These are phyloP conservation scores for Carex scoparia DNA, from an alignment of 176 grass and related monocot species.

Conservation along the genomic window DNA sequence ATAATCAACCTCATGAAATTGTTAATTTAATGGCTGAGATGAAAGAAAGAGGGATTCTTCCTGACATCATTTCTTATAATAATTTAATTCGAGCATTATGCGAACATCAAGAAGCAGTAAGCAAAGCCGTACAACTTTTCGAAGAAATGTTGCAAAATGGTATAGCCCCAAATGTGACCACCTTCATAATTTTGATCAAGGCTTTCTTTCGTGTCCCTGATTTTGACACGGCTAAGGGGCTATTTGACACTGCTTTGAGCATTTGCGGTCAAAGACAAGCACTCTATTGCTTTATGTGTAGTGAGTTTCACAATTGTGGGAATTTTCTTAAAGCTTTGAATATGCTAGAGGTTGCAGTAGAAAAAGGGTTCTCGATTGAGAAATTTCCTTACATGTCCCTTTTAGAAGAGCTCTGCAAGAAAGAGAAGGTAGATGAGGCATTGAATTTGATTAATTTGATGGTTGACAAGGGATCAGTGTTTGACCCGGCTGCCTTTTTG, in stretches of 20 bases:
- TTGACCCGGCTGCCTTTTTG: conserved; percentile 82
- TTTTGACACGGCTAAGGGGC: conserved; percentile 54
- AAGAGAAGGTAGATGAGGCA: conserved; percentile 42
- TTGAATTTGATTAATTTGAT: conserved; percentile 61
- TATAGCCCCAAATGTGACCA: conserved; percentile 67
- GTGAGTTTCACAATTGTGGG: conserved; percentile 46
- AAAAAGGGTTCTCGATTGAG: conserved; percentile 63
- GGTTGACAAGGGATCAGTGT: conserved; percentile 49
- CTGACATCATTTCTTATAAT: conserved; percentile 75
- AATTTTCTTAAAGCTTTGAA: conserved; percentile 57
- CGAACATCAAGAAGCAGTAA: conserved; percentile 37
- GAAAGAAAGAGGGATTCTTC: conserved; percentile 58
- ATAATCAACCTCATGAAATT: conserved; percentile 67
- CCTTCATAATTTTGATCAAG: conserved; percentile 82
- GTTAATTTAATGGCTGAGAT: conserved; percentile 75
- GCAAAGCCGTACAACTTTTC: conserved; percentile 58
- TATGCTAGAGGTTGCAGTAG: conserved; percentile 56
- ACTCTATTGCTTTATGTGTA: conserved; percentile 79
- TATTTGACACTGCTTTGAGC: conserved; percentile 72
- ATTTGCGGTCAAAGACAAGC: conserved; percentile 72
- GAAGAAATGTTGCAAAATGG: conserved; percentile 89
- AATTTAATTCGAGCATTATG: conserved; percentile 73
- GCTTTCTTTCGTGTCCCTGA: conserved; percentile 53
- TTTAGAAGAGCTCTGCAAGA: conserved; percentile 59
- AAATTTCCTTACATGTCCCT: conserved; percentile 74